Conservation (phyloP, 306 rosid genomes). For the Datisca glomerata region DNA sequence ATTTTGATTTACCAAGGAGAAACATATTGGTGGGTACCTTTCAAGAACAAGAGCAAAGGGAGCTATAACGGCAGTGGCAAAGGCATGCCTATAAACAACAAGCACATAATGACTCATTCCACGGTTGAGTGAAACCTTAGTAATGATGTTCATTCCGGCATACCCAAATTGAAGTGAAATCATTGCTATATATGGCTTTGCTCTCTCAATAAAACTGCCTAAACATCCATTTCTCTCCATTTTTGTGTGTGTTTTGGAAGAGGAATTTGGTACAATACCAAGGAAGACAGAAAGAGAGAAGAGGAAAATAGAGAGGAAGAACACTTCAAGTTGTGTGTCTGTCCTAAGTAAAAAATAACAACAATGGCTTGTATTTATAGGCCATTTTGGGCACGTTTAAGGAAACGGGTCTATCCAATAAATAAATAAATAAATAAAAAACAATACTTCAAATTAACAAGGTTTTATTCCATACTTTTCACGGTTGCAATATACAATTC, state of each 20-base stretch:
- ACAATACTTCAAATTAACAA: no score
- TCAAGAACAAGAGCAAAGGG: conserved; percentile 88
- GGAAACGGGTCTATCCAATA: no score
- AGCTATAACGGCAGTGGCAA: conserved; percentile 75
- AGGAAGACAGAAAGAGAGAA: not conserved
- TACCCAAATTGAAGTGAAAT: conserved; percentile 85
- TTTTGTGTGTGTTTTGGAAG: not conserved
- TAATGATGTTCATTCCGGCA: conserved; percentile 90
- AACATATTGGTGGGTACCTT: conserved; percentile 42
- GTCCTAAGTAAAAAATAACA: not conserved
- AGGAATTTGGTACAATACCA: no score
- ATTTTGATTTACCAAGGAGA: no score
- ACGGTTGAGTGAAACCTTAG: conserved; percentile 79
- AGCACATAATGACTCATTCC: conserved; percentile 95
- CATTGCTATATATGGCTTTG: conserved; percentile 90
- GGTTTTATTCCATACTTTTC: no score
- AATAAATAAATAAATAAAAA: no score
- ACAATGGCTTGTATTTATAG: not conserved
- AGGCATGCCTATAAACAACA: conserved; percentile 79
- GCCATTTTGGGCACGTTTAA: no score
- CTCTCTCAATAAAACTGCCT: conserved; percentile 24
- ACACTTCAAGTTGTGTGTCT: not conserved
- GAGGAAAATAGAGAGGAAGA: not conserved
- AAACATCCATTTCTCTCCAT: conserved; percentile 7
- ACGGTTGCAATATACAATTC: no score